Evolutionary conservation across 768 basidiomycete species (phyloP), one percentile per base, ranked within the genome.

Genomic region (Phlegmacium glaucopus): DNA sequence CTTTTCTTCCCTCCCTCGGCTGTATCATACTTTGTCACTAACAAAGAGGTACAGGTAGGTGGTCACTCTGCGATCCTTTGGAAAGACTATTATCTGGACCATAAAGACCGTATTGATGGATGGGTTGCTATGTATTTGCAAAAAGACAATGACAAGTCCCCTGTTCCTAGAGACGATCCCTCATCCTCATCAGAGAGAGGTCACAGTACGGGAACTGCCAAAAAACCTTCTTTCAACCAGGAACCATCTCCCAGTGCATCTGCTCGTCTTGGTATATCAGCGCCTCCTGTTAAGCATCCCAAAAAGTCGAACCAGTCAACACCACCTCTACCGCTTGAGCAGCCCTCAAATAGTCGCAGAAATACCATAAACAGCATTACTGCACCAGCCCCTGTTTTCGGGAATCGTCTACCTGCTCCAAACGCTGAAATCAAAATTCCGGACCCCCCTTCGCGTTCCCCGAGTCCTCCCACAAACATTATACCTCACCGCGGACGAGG

Each of bases 21-120:
- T 25, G 29, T 48, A 26, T 50, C 15, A 30, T 47, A 39, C 39
- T 49, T 50, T 47, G 47, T 39, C 45, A 56, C 59, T 61, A n/a
- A 61, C 46, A 18, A 35, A 32, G 29, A 41, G 22, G 22, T 38
- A 10, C 47, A 80, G 78, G 72, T 60, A 61, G 74, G 74, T 48
- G 71, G 70, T 5, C 76, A 79, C 58, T 72, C 75, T 13, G 76
- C 84, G 30, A 81, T 73, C 60, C 64, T 85, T 17, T 90, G 87
- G 87, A 89, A 88, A 58, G 87, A 90, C 55, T 87, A 87, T 59
- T 90, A 85, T 54, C 72, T 90, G 12, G 85, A 87, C 47, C 75
- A 88, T 56, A 80, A 78, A 48, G 71, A 75, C 43, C 77, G 79
- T 35, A 67, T 89, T 29, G 81, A 87, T 56, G 64, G 66, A 25